phyloP scores from a whole-genome alignment of 176 grass and related monocot species.

The Coix lacrymajobi region DNA sequence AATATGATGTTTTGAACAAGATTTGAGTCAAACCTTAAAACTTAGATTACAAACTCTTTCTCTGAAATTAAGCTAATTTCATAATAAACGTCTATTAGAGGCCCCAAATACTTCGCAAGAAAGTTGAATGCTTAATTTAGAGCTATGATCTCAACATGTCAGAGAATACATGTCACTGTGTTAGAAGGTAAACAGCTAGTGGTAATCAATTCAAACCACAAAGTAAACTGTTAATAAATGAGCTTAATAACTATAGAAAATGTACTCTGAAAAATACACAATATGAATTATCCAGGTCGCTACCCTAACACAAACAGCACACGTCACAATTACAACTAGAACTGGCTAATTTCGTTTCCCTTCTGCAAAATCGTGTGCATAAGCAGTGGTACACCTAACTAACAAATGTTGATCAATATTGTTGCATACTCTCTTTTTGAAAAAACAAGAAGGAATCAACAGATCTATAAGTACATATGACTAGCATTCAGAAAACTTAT shows the following conservation, averaged over 20 bases:
- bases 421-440: too few species aligned
- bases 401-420: neutral
- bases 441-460: neutral
- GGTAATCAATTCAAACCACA: neutral
- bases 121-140: neutral
- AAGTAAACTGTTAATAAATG: neutral
- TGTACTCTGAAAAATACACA: too few species aligned
- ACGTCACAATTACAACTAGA: too few species aligned
- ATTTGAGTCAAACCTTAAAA: too few species aligned
- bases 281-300: neutral
- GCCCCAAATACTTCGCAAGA: neutral
- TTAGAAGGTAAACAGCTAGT: neutral
- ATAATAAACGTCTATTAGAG: neutral
- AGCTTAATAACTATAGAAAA: neutral
- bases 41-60: neutral
- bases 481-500: neutral
- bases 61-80: neutral
- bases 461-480: neutral
- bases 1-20: too few species aligned
- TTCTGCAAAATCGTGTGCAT: neutral
- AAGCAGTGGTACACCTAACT: neutral
- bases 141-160: neutral
- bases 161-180: neutral
- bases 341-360: neutral
- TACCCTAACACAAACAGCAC: too few species aligned